Conservation (phyloP, 768 basidiomycete genomes). For the Fomitopsis serialis region DNA sequence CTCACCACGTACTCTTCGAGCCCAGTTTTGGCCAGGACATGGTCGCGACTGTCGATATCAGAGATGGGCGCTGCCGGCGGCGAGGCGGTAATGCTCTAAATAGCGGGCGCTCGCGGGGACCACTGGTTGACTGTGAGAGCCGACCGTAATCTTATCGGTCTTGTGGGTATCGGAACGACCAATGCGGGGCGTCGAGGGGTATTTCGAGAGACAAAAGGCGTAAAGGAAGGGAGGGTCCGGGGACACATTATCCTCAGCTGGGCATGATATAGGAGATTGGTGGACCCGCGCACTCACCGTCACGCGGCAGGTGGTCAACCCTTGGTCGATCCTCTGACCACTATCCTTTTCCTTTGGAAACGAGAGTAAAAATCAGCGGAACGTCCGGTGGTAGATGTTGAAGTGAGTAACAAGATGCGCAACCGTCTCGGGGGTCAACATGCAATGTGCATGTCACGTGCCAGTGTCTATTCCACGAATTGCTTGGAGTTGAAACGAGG, state of each 20-base stretch:
- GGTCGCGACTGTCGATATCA: conserved; percentile 2
- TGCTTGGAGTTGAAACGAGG: no score
- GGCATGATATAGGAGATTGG: no score
- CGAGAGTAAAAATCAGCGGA: no score
- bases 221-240: neutral
- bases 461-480: no score
- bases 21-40: conserved; percentile 24
- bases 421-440: no score
- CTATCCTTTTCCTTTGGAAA: no score
- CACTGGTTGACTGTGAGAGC: neutral
- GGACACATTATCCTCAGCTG: neutral
- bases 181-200: neutral
- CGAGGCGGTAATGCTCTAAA: neutral
- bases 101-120: conserved; percentile 1
- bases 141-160: neutral
- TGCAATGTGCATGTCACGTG: no score
- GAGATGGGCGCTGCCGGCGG: neutral
- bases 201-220: neutral
- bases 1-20: conserved; percentile 20
- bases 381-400: no score
- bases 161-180: neutral
- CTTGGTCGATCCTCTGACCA: no score
- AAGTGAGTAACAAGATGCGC: no score
- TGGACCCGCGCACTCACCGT: no score
- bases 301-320: no score